A percentile compares a stretch with the other conserved stretches of the same genome.
Conservation (phyloP, 2,329 filamentous ascomycete species). For the Zelopaecilomyces penicillatus region DNA sequence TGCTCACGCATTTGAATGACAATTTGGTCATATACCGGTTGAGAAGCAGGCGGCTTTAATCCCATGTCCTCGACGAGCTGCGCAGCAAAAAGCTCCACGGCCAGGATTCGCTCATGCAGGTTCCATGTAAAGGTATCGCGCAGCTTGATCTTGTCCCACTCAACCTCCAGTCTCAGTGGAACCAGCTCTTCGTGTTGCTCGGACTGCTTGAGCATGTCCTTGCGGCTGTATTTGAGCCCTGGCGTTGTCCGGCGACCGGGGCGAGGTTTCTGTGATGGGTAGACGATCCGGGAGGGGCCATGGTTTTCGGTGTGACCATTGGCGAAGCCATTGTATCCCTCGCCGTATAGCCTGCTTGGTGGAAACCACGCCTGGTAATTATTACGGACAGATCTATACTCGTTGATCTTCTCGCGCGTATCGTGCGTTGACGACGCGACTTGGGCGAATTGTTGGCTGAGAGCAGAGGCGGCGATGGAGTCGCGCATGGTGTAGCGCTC, state of each 20-base stretch:
- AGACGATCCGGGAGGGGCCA: slow-evolving; percentile 58
- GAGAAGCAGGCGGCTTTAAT: slow-evolving; percentile 60
- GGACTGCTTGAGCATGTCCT: slow-evolving; percentile 75
- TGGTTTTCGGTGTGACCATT: slow-evolving; percentile 74
- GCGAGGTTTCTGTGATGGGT: slow-evolving; percentile 67
- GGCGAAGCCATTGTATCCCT: slow-evolving; percentile 80
- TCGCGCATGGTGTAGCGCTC: slow-evolving; percentile 48
- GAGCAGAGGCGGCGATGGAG: slow-evolving; percentile 43
- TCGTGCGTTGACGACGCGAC: slow-evolving; percentile 50
- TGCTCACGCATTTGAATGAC: slow-evolving; percentile 74
- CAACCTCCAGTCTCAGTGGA: slow-evolving; percentile 83
- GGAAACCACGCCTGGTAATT: slow-evolving; percentile 49
- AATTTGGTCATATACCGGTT: slow-evolving; percentile 54
- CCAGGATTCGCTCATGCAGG: slow-evolving; percentile 78
- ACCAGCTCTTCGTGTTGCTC: slow-evolving; percentile 89
- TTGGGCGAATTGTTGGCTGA: slow-evolving; percentile 42
- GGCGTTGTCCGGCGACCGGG: slow-evolving; percentile 70
- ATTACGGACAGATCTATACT: slow-evolving; percentile 55
- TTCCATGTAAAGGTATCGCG: slow-evolving; percentile 99
- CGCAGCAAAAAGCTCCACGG: slow-evolving; percentile 73
- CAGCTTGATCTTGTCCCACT: slow-evolving; percentile 90
- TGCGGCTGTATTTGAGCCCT: slow-evolving; percentile 64
- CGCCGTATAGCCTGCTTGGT: slow-evolving; percentile 52
- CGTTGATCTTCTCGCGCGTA: slow-evolving; percentile 59
- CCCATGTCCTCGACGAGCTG: slow-evolving; percentile 90